Conservation (phyloP, 495 filamentous ascomycete species). For the Aspergillus hancockii region DNA sequence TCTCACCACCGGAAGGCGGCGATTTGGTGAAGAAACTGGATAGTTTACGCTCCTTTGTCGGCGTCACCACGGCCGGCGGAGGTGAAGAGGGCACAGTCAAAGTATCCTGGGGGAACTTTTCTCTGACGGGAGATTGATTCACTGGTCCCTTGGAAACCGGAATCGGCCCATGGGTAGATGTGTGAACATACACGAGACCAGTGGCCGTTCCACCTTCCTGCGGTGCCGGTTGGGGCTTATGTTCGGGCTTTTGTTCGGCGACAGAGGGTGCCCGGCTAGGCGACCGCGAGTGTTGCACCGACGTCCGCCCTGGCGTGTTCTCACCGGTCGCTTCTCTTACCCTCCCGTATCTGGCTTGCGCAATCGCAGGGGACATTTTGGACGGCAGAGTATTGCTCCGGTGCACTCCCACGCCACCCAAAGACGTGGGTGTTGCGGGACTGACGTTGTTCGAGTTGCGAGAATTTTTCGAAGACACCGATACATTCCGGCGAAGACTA, state of each 20-base stretch:
- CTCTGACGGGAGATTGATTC: neutral
- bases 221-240: slow-evolving; percentile 2
- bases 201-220: slow-evolving; percentile 15
- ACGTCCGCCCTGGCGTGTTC: slow-evolving; percentile 34
- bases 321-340: slow-evolving; percentile 32
- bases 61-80: slow-evolving; percentile 55
- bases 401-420: slow-evolving; percentile 65
- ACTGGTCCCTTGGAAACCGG: slow-evolving; percentile 27
- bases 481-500: slow-evolving; percentile 80
- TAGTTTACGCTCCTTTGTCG: slow-evolving; percentile 67
- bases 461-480: slow-evolving; percentile 70
- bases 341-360: slow-evolving; percentile 56
- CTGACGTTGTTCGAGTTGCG: slow-evolving; percentile 68
- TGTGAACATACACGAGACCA: slow-evolving; percentile 31
- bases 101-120: slow-evolving; percentile 16
- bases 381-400: slow-evolving; percentile 96
- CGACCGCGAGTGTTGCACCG: slow-evolving; percentile 36
- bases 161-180: slow-evolving; percentile 41
- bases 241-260: slow-evolving; percentile 18
- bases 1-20: slow-evolving; percentile 55
- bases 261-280: slow-evolving; percentile 37
- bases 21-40: slow-evolving; percentile 70
- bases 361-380: slow-evolving; percentile 77
- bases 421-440: slow-evolving; percentile 67
- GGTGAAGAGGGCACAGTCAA: slow-evolving; percentile 36